Evolutionary conservation across 1,284 basidiomycete species (phyloP).

Genomic region (Irpex sp.): DNA sequence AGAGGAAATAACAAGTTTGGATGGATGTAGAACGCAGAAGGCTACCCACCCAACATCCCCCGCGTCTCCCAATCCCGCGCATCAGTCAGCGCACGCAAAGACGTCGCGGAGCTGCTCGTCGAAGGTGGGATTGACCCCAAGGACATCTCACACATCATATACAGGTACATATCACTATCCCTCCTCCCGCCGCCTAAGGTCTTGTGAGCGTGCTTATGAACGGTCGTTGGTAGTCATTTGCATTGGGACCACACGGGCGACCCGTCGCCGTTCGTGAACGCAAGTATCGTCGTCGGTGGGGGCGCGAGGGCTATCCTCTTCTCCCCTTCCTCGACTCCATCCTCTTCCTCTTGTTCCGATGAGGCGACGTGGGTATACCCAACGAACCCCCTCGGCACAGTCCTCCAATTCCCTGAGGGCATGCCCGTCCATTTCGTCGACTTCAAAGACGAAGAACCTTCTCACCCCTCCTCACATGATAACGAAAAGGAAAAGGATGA

Average conservation of each 20-base stretch:
- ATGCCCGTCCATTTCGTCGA: background rate
- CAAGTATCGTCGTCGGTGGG: constrained; percentile 25
- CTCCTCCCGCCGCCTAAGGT: no score
- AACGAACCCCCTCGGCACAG: constrained; percentile 16
- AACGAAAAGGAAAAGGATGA: no score
- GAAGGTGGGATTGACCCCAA: background rate
- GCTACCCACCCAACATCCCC: background rate
- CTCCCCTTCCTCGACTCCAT: no score
- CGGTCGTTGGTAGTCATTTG: constrained; percentile 19
- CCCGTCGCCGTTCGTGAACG: constrained; percentile 21
- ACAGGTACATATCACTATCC: background rate
- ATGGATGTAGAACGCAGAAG: background rate
- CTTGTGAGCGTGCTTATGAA: background rate
- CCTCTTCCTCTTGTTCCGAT: no score
- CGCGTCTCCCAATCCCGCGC: background rate
- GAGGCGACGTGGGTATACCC: constrained; percentile 16
- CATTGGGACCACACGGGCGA: constrained; percentile 35
- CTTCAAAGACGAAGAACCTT: background rate
- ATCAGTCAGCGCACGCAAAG: background rate
- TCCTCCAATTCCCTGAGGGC: constrained; percentile 1
- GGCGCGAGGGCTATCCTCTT: constrained; percentile 9
- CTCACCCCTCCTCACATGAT: no score
- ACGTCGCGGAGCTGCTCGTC: background rate
- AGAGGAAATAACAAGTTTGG: no score
- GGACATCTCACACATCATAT: background rate